Evolutionary conservation across 108 stramenopile species (phyloP).

Genomic region (Schizochytrium sp.): DNA sequence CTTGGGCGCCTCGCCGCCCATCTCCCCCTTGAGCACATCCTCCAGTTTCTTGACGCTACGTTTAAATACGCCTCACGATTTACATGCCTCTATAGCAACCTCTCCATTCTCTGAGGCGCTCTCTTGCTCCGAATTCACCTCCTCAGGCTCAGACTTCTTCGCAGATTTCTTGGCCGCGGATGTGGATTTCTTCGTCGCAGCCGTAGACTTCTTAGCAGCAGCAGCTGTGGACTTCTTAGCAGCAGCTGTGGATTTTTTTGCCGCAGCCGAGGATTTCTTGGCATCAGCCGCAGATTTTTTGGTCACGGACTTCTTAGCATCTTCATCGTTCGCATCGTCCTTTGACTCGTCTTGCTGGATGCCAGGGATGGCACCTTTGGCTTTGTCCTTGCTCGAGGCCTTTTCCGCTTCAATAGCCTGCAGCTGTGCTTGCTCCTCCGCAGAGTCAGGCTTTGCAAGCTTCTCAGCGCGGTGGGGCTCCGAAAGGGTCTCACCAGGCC

Average conservation of each 20-base stretch:
- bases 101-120: background rate
- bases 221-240: background rate
- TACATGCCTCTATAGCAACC: constrained; percentile 34
- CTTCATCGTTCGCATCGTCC: background rate
- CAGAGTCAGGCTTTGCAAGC: background rate
- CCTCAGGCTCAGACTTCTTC: background rate
- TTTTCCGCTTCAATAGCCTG: constrained; percentile 6
- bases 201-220: background rate
- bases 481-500: background rate
- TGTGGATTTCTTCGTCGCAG: background rate
- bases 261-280: too few relatives aligned
- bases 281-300: too few relatives aligned
- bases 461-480: too few relatives aligned
- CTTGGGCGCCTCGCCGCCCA: constrained; percentile 28
- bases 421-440: background rate
- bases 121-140: background rate
- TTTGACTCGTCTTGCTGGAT: background rate
- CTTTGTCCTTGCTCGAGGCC: background rate
- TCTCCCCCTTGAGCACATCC: background rate
- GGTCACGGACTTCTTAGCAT: background rate
- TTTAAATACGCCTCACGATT: constrained; percentile 59
- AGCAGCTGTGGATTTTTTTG: background rate
- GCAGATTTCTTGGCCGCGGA: background rate
- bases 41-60: constrained; percentile 50
- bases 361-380: too few relatives aligned